phyloP scores from a whole-genome alignment of 1,139 yeast genomes.

The Candida frijolesensis region DNA sequence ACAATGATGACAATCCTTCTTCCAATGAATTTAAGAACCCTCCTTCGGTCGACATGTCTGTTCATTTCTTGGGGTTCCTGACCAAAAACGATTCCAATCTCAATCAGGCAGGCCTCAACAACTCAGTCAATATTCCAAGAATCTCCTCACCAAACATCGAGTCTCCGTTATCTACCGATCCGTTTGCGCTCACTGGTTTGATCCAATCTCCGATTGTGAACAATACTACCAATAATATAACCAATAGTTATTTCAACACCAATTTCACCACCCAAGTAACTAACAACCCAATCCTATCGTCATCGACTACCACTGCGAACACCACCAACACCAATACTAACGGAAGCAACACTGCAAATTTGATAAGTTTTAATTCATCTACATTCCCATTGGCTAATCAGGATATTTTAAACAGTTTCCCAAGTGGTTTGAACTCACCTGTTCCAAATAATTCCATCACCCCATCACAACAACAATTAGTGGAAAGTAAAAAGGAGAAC shows the following conservation, averaged over 20 bases:
- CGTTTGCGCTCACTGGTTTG: constrained; percentile 8
- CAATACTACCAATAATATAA: constrained; percentile 32
- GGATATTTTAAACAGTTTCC: constrained; percentile 10
- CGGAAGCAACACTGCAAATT: not conserved
- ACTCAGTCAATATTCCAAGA: not conserved
- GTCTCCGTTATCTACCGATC: constrained; percentile 3
- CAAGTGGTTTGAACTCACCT: constrained; percentile 11
- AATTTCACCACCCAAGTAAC: constrained; percentile 23
- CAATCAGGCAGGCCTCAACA: not conserved
- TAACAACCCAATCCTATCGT: constrained; percentile 8
- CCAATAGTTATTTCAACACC: constrained; percentile 37
- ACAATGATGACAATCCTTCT: constrained; percentile 1
- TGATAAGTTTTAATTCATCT: constrained; percentile 30
- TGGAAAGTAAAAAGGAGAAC: constrained; percentile 1
- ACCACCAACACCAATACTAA: not conserved
- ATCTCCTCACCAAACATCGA: constrained; percentile 1
- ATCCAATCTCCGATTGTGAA: constrained; percentile 38
- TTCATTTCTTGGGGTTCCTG: constrained; percentile 1
- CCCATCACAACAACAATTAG: not conserved
- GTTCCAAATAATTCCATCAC: not conserved
- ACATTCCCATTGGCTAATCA: constrained; percentile 34
- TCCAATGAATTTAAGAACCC: constrained; percentile 5
- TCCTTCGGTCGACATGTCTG: constrained; percentile 3
- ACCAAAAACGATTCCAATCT: not conserved
- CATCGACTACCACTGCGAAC: constrained; percentile 13